Evolutionary conservation across 441 rosid species (phyloP).

Genomic region (Viola pubescens): DNA sequence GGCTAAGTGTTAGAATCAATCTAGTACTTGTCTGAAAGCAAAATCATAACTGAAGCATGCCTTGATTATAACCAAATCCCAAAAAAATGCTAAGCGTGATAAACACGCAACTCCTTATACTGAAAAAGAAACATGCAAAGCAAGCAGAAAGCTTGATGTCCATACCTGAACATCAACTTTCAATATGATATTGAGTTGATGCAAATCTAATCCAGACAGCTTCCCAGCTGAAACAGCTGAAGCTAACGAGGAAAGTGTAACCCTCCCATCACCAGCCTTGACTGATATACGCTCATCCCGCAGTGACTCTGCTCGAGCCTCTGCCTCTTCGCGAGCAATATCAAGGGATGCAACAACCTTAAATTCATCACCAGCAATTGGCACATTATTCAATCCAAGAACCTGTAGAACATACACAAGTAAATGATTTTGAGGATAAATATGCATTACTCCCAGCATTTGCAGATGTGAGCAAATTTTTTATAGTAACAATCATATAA

Average conservation of each 20-base stretch:
- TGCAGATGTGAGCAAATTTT: no score
- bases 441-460: background rate
- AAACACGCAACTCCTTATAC: no score
- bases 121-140: no score
- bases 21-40: no score
- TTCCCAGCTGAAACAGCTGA: constrained; percentile 78
- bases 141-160: background rate
- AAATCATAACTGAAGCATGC: no score
- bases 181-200: constrained; percentile 81
- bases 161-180: constrained; percentile 95
- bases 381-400: constrained; percentile 77
- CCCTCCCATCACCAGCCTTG: constrained; percentile 93
- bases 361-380: constrained; percentile 87
- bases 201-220: constrained; percentile 83
- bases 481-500: no score
- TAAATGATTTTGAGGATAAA: constrained; percentile 11
- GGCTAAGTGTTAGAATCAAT: no score
- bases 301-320: constrained; percentile 54
- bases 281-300: constrained; percentile 76
- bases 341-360: constrained; percentile 79
- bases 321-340: constrained; percentile 82
- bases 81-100: no score
- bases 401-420: constrained; percentile 41
- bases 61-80: no score
- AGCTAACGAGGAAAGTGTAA: constrained; percentile 92